A percentile compares a stretch with the other conserved stretches of the same genome.
phyloP scores from a whole-genome alignment of 2,329 filamentous ascomycete species.

The Tolypocladium tropicale region DNA sequence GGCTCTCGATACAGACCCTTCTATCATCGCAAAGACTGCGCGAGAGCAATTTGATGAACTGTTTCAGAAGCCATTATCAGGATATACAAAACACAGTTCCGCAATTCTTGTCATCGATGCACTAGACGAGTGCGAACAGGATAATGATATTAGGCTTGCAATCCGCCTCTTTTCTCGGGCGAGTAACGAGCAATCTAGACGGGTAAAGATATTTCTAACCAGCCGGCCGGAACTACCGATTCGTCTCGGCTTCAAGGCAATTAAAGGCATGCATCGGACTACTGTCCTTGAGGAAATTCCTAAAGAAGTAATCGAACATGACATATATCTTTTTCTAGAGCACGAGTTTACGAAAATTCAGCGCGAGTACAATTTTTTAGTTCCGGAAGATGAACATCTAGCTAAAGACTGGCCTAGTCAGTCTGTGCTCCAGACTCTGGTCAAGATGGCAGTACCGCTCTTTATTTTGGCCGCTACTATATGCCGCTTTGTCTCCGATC shows the following conservation, averaged over 20 bases:
- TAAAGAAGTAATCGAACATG: conserved; percentile 17
- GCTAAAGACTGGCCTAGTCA: conserved; percentile 17
- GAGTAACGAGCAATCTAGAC: neutral
- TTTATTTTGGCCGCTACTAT: conserved; percentile 25
- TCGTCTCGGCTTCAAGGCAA: conserved; percentile 21
- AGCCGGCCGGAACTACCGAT: conserved; percentile 30
- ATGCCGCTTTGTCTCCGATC: conserved; percentile 17
- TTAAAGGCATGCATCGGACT: conserved; percentile 10
- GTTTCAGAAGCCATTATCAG: conserved; percentile 21
- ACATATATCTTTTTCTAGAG: conserved; percentile 24
- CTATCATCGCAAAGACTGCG: conserved; percentile 15
- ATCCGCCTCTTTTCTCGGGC: conserved; percentile 13
- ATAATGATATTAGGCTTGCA: conserved; percentile 19
- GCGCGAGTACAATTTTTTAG: conserved; percentile 9
- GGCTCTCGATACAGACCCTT: conserved; percentile 19
- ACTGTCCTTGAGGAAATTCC: conserved; percentile 26
- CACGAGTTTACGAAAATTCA: conserved; percentile 19
- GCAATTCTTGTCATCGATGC: conserved; percentile 27
- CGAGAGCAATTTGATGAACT: conserved; percentile 30
- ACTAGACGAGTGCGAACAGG: conserved; percentile 14
- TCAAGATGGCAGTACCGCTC: conserved; percentile 19
- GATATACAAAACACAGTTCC: neutral
- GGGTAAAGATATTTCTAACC: conserved; percentile 23
- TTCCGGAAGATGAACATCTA: conserved; percentile 4
- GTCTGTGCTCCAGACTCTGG: conserved; percentile 6